phyloP scores from a whole-genome alignment of 2,329 filamentous ascomycete species.

The Pseudogymnoascus sp. region DNA sequence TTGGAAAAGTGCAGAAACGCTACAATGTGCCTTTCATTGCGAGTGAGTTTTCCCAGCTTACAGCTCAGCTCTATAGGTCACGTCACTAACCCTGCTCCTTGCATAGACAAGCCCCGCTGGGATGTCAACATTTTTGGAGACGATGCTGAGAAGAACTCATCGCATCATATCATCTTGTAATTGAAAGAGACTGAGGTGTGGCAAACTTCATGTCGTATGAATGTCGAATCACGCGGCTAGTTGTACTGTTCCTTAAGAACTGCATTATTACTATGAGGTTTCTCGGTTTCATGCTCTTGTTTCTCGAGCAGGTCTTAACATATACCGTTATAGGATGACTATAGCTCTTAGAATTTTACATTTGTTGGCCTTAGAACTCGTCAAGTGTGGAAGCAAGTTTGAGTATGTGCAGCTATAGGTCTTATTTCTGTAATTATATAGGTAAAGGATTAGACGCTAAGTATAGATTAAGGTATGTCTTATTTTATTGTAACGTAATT shows the following conservation, averaged over 20 bases:
- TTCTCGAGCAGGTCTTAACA: background rate
- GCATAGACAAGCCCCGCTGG: constrained; percentile 46
- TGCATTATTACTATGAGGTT: background rate
- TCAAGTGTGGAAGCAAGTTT: background rate
- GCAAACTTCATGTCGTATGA: background rate
- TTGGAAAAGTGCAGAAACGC: constrained; percentile 47
- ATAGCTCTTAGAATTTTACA: background rate
- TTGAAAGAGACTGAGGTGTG: background rate
- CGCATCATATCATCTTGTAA: constrained; percentile 39
- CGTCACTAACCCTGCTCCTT: background rate
- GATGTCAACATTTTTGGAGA: constrained; percentile 51
- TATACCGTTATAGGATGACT: background rate
- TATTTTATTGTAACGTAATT: no score
- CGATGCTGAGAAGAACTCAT: constrained; percentile 45
- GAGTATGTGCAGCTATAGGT: background rate
- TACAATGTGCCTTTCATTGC: constrained; percentile 43
- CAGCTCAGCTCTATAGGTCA: background rate
- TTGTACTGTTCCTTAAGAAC: background rate
- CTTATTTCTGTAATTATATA: background rate
- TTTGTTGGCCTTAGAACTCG: background rate
- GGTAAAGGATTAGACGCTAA: no score
- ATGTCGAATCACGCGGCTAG: background rate
- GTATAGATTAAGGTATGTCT: no score
- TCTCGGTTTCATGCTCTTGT: background rate
- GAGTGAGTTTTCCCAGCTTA: constrained; percentile 22